Percentiles rank a stretch among this genome's conserved stretches.
Conservation (phyloP, 2,329 filamentous ascomycete genomes). For the Colletotrichum sp. region DNA sequence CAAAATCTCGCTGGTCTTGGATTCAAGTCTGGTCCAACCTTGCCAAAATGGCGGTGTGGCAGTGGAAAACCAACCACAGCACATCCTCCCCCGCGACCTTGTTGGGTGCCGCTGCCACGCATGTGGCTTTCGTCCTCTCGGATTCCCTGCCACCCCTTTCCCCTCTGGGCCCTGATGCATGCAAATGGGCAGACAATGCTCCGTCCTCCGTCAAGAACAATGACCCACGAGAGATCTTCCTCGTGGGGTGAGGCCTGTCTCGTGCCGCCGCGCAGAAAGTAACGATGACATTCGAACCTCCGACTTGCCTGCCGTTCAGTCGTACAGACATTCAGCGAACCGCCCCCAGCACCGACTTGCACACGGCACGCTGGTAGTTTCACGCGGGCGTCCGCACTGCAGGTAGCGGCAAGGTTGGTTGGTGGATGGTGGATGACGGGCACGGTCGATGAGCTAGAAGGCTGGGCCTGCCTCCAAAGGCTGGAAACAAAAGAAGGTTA, state of each 20-base stretch:
- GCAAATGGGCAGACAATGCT: neutral
- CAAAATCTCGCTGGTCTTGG: neutral
- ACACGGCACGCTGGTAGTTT: slow-evolving; percentile 5
- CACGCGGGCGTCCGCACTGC: slow-evolving; percentile 1
- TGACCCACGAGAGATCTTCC: slow-evolving; percentile 10
- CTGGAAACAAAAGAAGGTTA: slow-evolving; percentile 18
- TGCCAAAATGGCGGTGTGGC: slow-evolving; percentile 19
- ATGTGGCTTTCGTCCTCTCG: neutral
- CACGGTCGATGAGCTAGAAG: neutral
- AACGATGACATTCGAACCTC: neutral
- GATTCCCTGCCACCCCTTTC: neutral
- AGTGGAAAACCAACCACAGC: neutral
- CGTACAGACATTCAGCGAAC: neutral
- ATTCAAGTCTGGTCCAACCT: slow-evolving; percentile 11
- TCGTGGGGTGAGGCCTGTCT: slow-evolving; percentile 5
- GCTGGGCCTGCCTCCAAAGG: neutral
- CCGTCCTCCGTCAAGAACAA: neutral
- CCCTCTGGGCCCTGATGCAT: neutral
- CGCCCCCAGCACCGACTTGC: neutral
- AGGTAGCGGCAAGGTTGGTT: neutral
- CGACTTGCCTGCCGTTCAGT: neutral
- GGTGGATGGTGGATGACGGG: neutral
- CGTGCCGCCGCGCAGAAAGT: neutral
- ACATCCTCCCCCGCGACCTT: neutral
- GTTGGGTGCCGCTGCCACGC: neutral